Evolutionary conservation across 2,329 filamentous ascomycete species (phyloP).

Genomic region (Hypoxylon sp.): DNA sequence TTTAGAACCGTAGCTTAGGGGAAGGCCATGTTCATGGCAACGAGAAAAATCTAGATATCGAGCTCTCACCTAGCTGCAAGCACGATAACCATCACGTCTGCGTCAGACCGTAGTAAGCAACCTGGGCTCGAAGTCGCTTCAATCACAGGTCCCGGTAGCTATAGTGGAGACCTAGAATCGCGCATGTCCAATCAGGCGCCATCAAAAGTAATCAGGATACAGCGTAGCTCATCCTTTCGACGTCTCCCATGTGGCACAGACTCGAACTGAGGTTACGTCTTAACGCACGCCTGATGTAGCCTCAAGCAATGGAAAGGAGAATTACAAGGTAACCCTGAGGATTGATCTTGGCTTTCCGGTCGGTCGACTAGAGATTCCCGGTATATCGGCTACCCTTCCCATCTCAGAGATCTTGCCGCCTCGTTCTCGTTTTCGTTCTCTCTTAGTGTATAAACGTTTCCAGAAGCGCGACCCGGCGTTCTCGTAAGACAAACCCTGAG

Average conservation of each 20-base stretch:
- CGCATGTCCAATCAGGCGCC: background rate
- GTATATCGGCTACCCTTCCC: background rate
- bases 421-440: constrained; percentile 1
- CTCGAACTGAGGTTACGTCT: background rate
- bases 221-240: background rate
- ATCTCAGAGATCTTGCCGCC: background rate
- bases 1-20: background rate
- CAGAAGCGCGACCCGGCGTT: background rate
- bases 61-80: background rate
- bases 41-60: background rate
- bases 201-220: background rate
- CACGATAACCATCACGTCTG: background rate
- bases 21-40: background rate
- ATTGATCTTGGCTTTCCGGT: background rate
- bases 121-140: background rate
- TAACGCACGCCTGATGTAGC: constrained; percentile 1
- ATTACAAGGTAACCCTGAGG: constrained; percentile 2
- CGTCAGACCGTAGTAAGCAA: background rate
- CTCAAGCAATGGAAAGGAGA: constrained; percentile 1
- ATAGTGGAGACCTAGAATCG: background rate
- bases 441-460: background rate
- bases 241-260: background rate
- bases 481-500: background rate
- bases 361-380: background rate
- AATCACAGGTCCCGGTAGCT: background rate